phyloP scores from a whole-genome alignment of 1,284 basidiomycete species.

The Tilletiaria anomala region DNA sequence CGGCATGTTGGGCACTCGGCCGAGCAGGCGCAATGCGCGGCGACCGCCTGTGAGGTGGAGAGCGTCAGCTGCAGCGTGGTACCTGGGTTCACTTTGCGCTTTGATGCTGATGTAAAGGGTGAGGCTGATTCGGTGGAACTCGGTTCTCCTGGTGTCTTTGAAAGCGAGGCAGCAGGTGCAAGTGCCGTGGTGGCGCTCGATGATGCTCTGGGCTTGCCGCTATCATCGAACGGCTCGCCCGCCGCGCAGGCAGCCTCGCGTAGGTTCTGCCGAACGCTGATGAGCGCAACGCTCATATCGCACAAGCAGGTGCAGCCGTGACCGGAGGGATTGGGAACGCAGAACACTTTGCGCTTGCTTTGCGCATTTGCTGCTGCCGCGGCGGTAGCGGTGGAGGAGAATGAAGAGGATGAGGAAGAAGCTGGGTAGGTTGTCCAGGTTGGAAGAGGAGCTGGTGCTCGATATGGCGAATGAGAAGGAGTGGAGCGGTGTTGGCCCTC shows the following conservation, averaged over 20 bases:
- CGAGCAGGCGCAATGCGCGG: conserved; percentile 31
- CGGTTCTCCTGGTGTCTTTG: too few relatives aligned
- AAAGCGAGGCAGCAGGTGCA: background rate
- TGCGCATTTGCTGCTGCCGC: background rate
- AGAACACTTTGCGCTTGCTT: conserved; percentile 21
- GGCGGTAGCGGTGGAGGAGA: background rate
- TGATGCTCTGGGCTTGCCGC: background rate
- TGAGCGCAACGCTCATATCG: conserved; percentile 25
- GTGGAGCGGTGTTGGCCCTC: background rate
- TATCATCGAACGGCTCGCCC: background rate
- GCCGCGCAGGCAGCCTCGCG: conserved; percentile 2
- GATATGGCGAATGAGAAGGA: background rate
- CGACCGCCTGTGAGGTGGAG: conserved; percentile 27
- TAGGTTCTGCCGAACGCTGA: conserved; percentile 18
- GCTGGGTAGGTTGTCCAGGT: too few relatives aligned
- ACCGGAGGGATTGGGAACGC: conserved; percentile 34
- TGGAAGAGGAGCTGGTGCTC: too few relatives aligned
- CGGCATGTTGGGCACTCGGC: conserved; percentile 36
- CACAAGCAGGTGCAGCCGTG: conserved; percentile 35
- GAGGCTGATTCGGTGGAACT: too few relatives aligned
- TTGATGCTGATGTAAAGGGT: too few relatives aligned
- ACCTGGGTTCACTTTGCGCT: background rate
- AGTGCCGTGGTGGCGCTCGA: background rate
- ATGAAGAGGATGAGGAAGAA: too few relatives aligned
- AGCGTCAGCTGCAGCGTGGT: conserved; percentile 28